Base-by-base conservation (phyloP, 2,329 filamentous ascomycete genomes). In the Cercospora janseana region DNA sequence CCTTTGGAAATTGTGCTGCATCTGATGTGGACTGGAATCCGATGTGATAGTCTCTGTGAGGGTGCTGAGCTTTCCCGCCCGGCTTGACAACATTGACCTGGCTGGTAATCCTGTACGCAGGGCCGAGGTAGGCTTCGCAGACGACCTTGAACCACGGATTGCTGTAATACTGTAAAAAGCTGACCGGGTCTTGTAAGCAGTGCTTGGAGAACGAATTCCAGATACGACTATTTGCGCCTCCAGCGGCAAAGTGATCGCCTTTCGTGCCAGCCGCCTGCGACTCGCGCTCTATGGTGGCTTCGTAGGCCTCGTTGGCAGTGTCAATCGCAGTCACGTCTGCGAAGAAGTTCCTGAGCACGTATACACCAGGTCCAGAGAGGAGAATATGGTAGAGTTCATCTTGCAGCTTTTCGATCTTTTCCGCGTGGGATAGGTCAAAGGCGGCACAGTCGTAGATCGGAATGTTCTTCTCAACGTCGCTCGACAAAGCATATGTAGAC, bases 161-260 rank as follows among this genome's bases (percentile, higher is more conserved):
- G 4, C 78, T 72, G 65, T 81, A 83, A 70, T 85, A 84, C 5
- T 63, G 52, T 0, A 78, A 53, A 59, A 85, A 85, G 0, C 75
- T 79, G 0, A 60, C 34, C 0, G 80, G 75, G 54, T 81, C 74
- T 21, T 68, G 61, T 2, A 78, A 63, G 15, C 73, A 77, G 59
- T 84, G 81, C 60, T 85, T 85, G 55, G 75, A 75, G 65, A 84
- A 81, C 0, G 81, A 80, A 67, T 85, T 85, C 81, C 81, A 85
- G 68, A 85, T 82, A 7, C 82, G 75, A 46, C 78, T 72, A 60
- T 85, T 85, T 18, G 73, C 72, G 16, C 77, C 76, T 2, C 72
- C 70, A 4, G 72, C 66, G 1, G 80, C 79, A 63, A 85, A 85
- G 60, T 85, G 81, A 63, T 85, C 81, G 16, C 81, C 81, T 44